Percentiles rank a stretch among this genome's conserved stretches.
Conservation (phyloP, 441 rosid genomes). For the Populus hybrid region DNA sequence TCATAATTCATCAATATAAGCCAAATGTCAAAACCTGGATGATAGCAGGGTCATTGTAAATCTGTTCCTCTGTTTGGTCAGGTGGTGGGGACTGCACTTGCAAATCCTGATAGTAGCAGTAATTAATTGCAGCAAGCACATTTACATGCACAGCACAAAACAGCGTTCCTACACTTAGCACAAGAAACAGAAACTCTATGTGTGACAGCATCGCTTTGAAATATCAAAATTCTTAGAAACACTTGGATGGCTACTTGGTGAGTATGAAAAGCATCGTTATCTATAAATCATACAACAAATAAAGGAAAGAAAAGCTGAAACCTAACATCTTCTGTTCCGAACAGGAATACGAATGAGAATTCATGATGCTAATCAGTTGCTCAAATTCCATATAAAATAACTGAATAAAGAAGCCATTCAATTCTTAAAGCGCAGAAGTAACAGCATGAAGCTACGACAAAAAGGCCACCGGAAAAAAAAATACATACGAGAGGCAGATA, state of each 20-base stretch:
- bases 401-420: not conserved
- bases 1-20: not conserved
- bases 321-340: not conserved
- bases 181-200: not conserved
- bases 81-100: slow-evolving; percentile 46
- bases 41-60: slow-evolving; percentile 35
- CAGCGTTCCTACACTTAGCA: not conserved
- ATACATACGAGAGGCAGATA: not conserved
- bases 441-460: not conserved
- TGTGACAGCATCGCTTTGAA: not conserved
- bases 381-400: not conserved
- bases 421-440: not conserved
- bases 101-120: slow-evolving; percentile 44
- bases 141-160: not conserved
- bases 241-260: not conserved
- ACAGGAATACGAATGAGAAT: not conserved
- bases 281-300: not conserved
- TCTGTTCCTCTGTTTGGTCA: slow-evolving; percentile 31
- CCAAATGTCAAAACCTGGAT: slow-evolving; percentile 38
- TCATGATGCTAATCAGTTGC: not conserved
- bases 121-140: not conserved
- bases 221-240: not conserved
- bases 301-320: not conserved
- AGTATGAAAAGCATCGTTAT: not conserved
- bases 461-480: not conserved